Evolutionary conservation across 257 asterid genomes (phyloP).

Genomic region (Solanum sitiens): DNA sequence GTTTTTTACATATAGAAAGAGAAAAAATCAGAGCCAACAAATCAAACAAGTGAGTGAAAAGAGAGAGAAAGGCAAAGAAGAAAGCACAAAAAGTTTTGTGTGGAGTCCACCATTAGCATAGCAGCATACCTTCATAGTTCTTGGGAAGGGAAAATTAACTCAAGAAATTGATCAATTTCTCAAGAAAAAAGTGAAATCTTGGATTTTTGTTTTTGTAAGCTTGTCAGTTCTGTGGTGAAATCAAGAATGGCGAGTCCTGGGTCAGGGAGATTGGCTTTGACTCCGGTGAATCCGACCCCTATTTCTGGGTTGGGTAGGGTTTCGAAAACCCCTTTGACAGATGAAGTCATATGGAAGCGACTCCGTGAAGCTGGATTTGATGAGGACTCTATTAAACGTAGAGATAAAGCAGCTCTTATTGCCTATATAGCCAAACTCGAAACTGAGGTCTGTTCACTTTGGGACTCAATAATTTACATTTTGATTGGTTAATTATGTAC

Average conservation of each 20-base stretch:
- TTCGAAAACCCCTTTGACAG: slow-evolving; percentile 58
- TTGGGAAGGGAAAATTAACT: background rate
- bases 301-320: slow-evolving; percentile 36
- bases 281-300: slow-evolving; percentile 20
- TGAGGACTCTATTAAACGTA: slow-evolving; percentile 83
- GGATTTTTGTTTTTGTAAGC: background rate
- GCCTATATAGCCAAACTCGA: slow-evolving; percentile 85
- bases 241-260: slow-evolving; percentile 43
- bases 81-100: background rate
- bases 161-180: background rate
- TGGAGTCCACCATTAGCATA: slow-evolving; percentile 21
- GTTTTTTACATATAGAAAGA: background rate
- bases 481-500: background rate
- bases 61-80: background rate
- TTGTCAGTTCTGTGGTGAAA: background rate
- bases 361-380: slow-evolving; percentile 87
- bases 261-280: slow-evolving; percentile 42
- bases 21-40: background rate
- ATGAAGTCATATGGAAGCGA: slow-evolving; percentile 72
- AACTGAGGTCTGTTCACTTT: slow-evolving; percentile 45
- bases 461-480: background rate
- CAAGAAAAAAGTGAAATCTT: background rate
- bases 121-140: background rate
- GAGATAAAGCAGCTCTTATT: slow-evolving; percentile 85
- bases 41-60: background rate